These are phyloP conservation scores for Tephrocybe sp. DNA, from an alignment of 768 basidiomycete genomes.

Conservation along the genomic window DNA sequence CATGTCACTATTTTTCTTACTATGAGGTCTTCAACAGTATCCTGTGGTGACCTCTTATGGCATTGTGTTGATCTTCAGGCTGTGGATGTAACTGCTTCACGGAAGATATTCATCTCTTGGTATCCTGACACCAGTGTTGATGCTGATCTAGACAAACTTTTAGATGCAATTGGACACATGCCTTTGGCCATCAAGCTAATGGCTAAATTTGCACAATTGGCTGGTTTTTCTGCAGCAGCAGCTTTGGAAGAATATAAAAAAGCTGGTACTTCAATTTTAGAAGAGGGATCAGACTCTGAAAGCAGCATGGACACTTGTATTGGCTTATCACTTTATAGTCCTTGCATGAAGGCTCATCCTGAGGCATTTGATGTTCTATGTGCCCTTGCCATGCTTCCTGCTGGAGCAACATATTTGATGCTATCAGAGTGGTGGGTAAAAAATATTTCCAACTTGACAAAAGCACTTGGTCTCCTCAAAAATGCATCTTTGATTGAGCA, in stretches of 20 bases:
- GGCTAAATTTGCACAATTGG: conserved; percentile 19
- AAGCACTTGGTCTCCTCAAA: conserved; percentile 7
- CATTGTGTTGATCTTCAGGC: conserved; percentile 8
- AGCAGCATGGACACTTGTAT: conserved; percentile 8
- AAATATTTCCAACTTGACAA: neutral
- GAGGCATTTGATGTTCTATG: conserved; percentile 9
- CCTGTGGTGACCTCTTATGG: conserved; percentile 25
- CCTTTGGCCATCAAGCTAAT: conserved; percentile 33
- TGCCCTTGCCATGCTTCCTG: conserved; percentile 22
- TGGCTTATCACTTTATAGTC: conserved; percentile 7
- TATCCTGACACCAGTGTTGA: conserved; percentile 17
- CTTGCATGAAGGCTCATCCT: conserved; percentile 4
- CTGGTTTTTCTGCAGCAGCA: neutral
- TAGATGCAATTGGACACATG: conserved; percentile 23
- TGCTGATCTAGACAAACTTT: conserved; percentile 19
- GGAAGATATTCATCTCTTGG: conserved; percentile 19
- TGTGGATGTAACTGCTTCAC: conserved; percentile 19
- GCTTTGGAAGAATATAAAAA: conserved; percentile 5
- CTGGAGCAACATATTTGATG: conserved; percentile 13
- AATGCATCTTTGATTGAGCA: conserved; percentile 2
- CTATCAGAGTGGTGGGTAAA: conserved; percentile 10
- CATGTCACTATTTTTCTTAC: neutral
- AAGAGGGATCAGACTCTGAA: conserved; percentile 1
- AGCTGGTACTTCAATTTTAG: neutral
- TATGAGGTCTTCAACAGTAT: conserved; percentile 8